A percentile compares a stretch with the other conserved stretches of the same genome.
Evolutionary conservation across 805 yeast genomes (phyloP).

Genomic region (Blastobotrys terrestris): DNA sequence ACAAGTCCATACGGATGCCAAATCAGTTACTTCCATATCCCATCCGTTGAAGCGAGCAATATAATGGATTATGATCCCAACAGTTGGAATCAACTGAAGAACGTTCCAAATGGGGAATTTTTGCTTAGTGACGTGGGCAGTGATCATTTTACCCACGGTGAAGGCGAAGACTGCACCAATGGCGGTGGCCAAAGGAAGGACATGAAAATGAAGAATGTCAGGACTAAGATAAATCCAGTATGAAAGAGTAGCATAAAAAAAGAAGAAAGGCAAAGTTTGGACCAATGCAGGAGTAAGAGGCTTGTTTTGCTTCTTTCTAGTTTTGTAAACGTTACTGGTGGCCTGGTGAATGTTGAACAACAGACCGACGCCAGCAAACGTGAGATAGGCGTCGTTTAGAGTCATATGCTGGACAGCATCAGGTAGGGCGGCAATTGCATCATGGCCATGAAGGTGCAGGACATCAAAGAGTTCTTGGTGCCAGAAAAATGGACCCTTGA

Average conservation of each 20-base stretch:
- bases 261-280: slow-evolving; percentile 63
- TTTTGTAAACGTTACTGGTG: slow-evolving; percentile 51
- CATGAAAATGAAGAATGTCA: slow-evolving; percentile 28
- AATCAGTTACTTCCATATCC: slow-evolving; percentile 39
- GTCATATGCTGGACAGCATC: slow-evolving; percentile 5
- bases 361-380: slow-evolving; percentile 51
- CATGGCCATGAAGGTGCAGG: slow-evolving; percentile 1
- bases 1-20: slow-evolving; percentile 58
- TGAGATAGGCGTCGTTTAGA: slow-evolving; percentile 39
- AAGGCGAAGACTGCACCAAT: slow-evolving; percentile 75
- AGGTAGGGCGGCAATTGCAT: not conserved
- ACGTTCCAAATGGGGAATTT: slow-evolving; percentile 62
- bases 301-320: slow-evolving; percentile 34
- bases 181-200: slow-evolving; percentile 55
- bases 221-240: slow-evolving; percentile 45
- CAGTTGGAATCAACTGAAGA: slow-evolving; percentile 51
- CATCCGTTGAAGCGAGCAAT: slow-evolving; percentile 19
- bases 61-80: slow-evolving; percentile 27
- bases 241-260: slow-evolving; percentile 47
- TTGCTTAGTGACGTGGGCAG: slow-evolving; percentile 78
- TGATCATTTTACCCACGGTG: slow-evolving; percentile 83
- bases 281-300: slow-evolving; percentile 34
- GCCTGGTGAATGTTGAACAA: slow-evolving; percentile 67
- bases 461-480: slow-evolving; percentile 37
- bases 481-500: slow-evolving; percentile 69